These are phyloP conservation scores for Sphaerostilbella broomeana DNA, from an alignment of 2,329 filamentous ascomycete species.

Conservation along the genomic window DNA sequence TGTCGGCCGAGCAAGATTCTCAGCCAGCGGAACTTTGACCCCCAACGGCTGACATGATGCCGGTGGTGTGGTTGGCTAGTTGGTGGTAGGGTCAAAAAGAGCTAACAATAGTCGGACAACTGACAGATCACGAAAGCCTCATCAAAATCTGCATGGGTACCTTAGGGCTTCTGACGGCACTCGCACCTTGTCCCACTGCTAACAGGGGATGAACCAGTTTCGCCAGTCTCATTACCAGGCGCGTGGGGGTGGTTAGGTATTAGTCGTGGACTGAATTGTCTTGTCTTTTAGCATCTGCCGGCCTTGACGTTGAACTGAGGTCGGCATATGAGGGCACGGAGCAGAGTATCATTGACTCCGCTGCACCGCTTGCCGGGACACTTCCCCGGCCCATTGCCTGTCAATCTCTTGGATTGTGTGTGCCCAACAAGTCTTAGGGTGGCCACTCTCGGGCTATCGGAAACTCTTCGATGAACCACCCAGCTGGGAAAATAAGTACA, in stretches of 20 bases:
- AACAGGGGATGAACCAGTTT: slow-evolving; percentile 5
- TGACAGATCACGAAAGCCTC: slow-evolving; percentile 12
- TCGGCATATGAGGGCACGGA: slow-evolving; percentile 4
- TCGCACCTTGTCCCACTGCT: background rate
- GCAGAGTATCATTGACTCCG: slow-evolving; percentile 7
- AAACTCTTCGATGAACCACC: slow-evolving; percentile 22
- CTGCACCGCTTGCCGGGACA: slow-evolving; percentile 9
- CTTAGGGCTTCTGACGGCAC: slow-evolving; percentile 12
- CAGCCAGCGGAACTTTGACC: slow-evolving; percentile 8
- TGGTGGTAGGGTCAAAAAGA: slow-evolving; percentile 6
- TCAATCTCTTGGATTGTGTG: slow-evolving; percentile 20
- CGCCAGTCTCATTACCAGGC: slow-evolving; percentile 9
- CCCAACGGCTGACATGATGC: slow-evolving; percentile 9
- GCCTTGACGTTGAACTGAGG: background rate
- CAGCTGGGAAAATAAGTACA: slow-evolving; percentile 23
- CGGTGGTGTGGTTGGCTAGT: slow-evolving; percentile 10
- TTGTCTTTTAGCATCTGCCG: slow-evolving; percentile 8
- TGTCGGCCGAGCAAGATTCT: slow-evolving; percentile 9
- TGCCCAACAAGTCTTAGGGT: slow-evolving; percentile 6
- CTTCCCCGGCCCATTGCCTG: slow-evolving; percentile 17
- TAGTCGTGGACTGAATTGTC: slow-evolving; percentile 2
- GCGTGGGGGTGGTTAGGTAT: slow-evolving; percentile 6
- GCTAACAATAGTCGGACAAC: slow-evolving; percentile 1
- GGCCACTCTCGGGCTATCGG: slow-evolving; percentile 9
- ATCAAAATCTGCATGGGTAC: slow-evolving; percentile 13